These are phyloP conservation scores for Fusarium miscanthi DNA, from an alignment of 2,329 filamentous ascomycete genomes.

Conservation along the genomic window DNA sequence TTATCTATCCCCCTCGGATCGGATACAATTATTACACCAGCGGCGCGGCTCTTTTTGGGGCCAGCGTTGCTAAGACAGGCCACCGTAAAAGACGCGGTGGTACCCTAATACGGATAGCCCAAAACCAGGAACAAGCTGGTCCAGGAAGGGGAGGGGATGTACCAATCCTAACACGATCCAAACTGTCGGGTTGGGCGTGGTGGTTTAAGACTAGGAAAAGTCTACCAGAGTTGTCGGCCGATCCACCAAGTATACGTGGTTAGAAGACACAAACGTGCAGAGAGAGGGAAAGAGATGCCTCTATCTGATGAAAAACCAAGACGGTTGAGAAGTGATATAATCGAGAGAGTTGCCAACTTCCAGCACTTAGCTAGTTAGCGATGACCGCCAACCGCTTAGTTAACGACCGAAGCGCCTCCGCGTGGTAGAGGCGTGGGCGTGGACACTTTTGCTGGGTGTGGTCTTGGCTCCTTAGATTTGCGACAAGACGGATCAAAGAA, in stretches of 20 bases:
- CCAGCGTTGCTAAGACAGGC: slow-evolving; percentile 42
- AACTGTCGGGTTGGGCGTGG: slow-evolving; percentile 44
- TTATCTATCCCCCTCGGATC: slow-evolving; percentile 44
- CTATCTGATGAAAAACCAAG: slow-evolving; percentile 15
- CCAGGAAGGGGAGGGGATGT: slow-evolving; percentile 40
- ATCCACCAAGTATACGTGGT: slow-evolving; percentile 19
- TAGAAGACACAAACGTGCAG: slow-evolving; percentile 24
- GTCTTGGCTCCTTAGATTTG: slow-evolving; percentile 42
- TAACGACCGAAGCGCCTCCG: slow-evolving; percentile 33
- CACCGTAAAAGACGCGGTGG: slow-evolving; percentile 43
- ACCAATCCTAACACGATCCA: slow-evolving; percentile 48
- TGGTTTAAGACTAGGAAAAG: slow-evolving; percentile 29
- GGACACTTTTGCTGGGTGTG: slow-evolving; percentile 24
- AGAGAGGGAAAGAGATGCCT: slow-evolving; percentile 16
- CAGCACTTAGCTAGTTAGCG: slow-evolving; percentile 13
- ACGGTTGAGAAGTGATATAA: slow-evolving; percentile 31
- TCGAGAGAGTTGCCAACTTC: slow-evolving; percentile 6
- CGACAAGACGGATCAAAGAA: slow-evolving; percentile 42
- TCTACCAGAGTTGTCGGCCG: slow-evolving; percentile 34
- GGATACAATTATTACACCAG: slow-evolving; percentile 45
- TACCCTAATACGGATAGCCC: slow-evolving; percentile 43
- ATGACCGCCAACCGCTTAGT: slow-evolving; percentile 29
- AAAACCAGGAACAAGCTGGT: slow-evolving; percentile 45
- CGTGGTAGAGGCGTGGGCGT: slow-evolving; percentile 27
- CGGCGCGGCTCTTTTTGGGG: slow-evolving; percentile 40